Evolutionary conservation across 129 eudicot species (phyloP).

Genomic region (Ambrosia trifida): DNA sequence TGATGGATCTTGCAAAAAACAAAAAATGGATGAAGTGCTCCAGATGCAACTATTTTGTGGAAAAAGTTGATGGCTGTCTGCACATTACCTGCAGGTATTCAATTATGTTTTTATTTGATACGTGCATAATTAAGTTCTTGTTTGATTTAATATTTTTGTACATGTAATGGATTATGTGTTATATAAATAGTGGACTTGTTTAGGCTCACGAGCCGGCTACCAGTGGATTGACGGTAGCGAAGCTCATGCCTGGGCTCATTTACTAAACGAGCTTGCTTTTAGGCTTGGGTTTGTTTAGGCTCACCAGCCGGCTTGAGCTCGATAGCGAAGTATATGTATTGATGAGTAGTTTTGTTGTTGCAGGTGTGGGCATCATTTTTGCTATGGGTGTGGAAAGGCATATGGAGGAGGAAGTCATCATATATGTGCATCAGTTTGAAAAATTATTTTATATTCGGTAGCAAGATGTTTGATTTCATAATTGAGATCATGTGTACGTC

Average conservation of each 20-base stretch:
- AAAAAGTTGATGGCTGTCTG: slow-evolving; percentile 47
- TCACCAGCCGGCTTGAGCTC: too few relatives aligned
- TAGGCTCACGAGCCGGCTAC: too few relatives aligned
- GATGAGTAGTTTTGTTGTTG: slow-evolving; percentile 1
- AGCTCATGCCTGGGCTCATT: too few relatives aligned
- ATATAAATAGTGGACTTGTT: too few relatives aligned
- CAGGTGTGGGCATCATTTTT: slow-evolving; percentile 59
- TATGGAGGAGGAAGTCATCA: slow-evolving; percentile 13
- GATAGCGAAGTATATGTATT: neutral
- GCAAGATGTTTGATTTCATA: neutral
- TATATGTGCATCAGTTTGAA: neutral
- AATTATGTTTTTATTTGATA: neutral
- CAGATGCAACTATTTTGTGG: slow-evolving; percentile 44
- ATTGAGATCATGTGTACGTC: neutral
- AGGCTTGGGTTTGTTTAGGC: too few relatives aligned
- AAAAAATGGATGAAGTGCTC: slow-evolving; percentile 60
- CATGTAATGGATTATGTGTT: too few relatives aligned
- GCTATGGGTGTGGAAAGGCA: slow-evolving; percentile 50
- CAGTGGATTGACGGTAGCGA: too few relatives aligned
- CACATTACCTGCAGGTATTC: slow-evolving; percentile 55
- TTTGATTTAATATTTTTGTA: too few relatives aligned
- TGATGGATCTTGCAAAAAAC: slow-evolving; percentile 41
- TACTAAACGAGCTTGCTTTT: too few relatives aligned
- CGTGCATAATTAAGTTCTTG: too few relatives aligned
- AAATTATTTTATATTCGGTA: too few relatives aligned